Base-by-base conservation (phyloP, 345 rosid genomes). In the Aethionema arabicum region DNA sequence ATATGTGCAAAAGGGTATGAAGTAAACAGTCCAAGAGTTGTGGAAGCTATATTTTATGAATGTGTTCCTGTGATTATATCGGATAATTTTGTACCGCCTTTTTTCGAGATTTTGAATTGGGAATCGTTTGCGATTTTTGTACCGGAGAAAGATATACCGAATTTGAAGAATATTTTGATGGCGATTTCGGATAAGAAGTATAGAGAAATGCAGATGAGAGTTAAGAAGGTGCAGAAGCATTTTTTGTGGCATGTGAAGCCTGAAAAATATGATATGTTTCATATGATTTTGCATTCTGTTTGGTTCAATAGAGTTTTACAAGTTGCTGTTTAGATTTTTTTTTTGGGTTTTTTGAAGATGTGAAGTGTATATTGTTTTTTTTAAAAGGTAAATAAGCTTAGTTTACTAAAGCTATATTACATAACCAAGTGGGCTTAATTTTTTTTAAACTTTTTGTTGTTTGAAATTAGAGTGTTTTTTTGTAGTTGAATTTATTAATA, bases 11-110 rank as follows among this genome's bases (percentile, higher is more conserved):
- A 80, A 79, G 98, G 98, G 30, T 82, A 70, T 11, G 98, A 86
- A 78, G 98, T 88, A 51, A 86, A 91, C 43, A 91, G 98, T 31
- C 98, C 98, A 6, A 74, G 98, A 43, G 88, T 92, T n/a, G 98
- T 86, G 32, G 98, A 92, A 73, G 88, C 98, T 44, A 88, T 92
- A 52, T 83, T 88, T 75, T 83, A 78, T 5, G 96, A 85, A 38
- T 91, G 98, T 50, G 91, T 91, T 51, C 98, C 96, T 0, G 96
- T 88, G 32, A 85, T 92, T 29, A 82, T 92, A 74, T 92, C 98
- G 0, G 96, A 92, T 78, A 86, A 92, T 70, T 92, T 76, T 12
- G 83, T 92, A 36, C 98, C 96, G 31, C 96, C 98, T 0, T 87
- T 92, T 63, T 82, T 85, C n/a, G 95, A 86, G 67, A 76, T 82